A percentile compares a stretch with the other conserved stretches of the same genome.
Conservation (phyloP, 164 flowering plant species). For the Magnolia sinica region DNA sequence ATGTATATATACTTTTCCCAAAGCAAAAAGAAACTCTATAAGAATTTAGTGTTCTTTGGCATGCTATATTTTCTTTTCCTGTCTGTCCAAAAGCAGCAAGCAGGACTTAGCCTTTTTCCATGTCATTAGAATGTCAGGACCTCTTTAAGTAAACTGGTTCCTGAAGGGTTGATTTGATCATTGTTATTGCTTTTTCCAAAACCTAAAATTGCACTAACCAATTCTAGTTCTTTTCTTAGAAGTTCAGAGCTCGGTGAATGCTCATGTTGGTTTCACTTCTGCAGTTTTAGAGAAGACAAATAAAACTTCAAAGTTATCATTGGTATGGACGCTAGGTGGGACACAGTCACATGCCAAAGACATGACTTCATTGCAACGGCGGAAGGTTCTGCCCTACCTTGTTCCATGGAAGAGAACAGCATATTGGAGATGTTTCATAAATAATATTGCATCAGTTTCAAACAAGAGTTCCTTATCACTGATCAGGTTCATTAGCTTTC, state of each 20-base stretch:
- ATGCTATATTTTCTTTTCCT: no score
- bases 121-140: background rate
- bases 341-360: slow-evolving; percentile 29
- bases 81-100: no score
- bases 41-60: no score
- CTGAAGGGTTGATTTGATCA: background rate
- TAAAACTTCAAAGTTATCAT: slow-evolving; percentile 43
- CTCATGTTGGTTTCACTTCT: slow-evolving; percentile 13
- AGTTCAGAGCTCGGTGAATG: background rate
- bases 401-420: slow-evolving; percentile 78
- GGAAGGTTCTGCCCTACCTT: slow-evolving; percentile 41
- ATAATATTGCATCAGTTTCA: slow-evolving; percentile 22
- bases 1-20: no score
- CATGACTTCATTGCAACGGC: slow-evolving; percentile 21
- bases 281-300: slow-evolving; percentile 35
- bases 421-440: slow-evolving; percentile 38
- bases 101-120: no score
- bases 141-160: background rate
- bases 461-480: slow-evolving; percentile 36
- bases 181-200: background rate
- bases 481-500: slow-evolving; percentile 37
- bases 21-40: no score
- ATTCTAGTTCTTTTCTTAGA: background rate
- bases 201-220: background rate
- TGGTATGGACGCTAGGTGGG: slow-evolving; percentile 66